Base-by-base conservation (phyloP, 148 eudicot species). In the Diospyros kaki region DNA sequence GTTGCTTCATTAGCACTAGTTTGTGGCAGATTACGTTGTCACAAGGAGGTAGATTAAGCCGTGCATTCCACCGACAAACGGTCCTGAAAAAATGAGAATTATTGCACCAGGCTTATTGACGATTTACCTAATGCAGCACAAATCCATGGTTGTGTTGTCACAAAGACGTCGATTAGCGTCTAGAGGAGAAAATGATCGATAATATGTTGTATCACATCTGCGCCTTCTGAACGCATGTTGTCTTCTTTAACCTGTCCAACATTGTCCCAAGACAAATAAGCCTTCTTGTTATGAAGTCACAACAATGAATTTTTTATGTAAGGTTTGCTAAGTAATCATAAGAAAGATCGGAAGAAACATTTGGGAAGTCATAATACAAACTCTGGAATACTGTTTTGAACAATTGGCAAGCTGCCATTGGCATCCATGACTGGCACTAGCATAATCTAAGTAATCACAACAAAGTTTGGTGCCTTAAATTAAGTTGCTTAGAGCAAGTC, bases 181-280 rank as follows among this genome's bases (percentile, higher is more conserved):
- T 83, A 94, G 59, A 90, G 52, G 67, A 80, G 73, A 76, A 95
- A 90, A 84, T 89, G 93, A 85, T 95, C 98, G 44, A 95, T 90
- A 77, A 95, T 95, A 78, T 95, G 98, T 55, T 86, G 96, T 72
- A 95, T 92, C 45, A 95, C 98, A 82, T 95, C 98, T 38, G 89
- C 91, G 10, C 98, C 98, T 44, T 92, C 98, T 11, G 93, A 73
- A 73, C 89, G 96, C 82, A 85, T 77, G 80, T 80, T 65, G 41
- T 82, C 83, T 65, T 95, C 91, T 81, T 95, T 95, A 62, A 92
- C 98, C 98, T 94, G 87, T 58, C 84, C 51, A 5, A 78, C 41
- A 15, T 12, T 58, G 69, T 52, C 17, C 63, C n/a, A 58, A 42
- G 2, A 38, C 51, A 18, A 73, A 54, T 68, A 18, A 58, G 46